Base-by-base conservation (phyloP, 495 filamentous ascomycete species). In the Annulohypoxylon bovei region DNA sequence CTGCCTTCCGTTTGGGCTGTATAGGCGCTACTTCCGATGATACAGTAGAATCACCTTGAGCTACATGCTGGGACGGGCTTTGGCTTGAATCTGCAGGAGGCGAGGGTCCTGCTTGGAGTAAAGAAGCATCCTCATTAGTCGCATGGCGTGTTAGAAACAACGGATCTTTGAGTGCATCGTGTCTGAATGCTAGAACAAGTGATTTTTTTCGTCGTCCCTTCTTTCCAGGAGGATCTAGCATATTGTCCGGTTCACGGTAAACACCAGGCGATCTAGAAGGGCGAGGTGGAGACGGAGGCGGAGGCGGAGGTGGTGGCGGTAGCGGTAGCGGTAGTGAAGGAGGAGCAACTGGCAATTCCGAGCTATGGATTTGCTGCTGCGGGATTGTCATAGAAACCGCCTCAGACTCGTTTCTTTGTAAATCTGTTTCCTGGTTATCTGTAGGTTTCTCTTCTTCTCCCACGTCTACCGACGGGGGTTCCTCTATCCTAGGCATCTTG, bases 151-250 rank as follows among this genome's bases (percentile, higher is more conserved):
- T 62, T 6, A 75, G 56, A 39, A 74, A 75, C 11, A 46, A 47
- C 16, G 49, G 65, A 53, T 72, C 46, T 44, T 78, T 81, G 20
- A 81, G 68, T 62, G 70, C 68, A 30, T 79, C 69, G 0, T 63
- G 65, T 46, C 69, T 75, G 32, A 82, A 77, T 35, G 76, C 73
- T 1, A 81, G 58, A 16, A 82, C 79, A 1, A 78, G 32, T n/a
- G 81, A 80, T 47, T 73, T 74, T 32, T 42, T 75, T 23, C 59
- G 70, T 30, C 76, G 68, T 0, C 78, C 71, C 35, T 77, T 81
- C 56, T 76, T 78, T 4, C 25, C 59, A 12, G 59, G 56, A 2
- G 70, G 70, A 50, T 75, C 70, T 12, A 77, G 20, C n/a, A 58
- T 67, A 49, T 77, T 75, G 53, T 72, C 59, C 20, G 53, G 52